phyloP scores from a whole-genome alignment of 164 flowering plant genomes.

The Stephania yunnanensis region DNA sequence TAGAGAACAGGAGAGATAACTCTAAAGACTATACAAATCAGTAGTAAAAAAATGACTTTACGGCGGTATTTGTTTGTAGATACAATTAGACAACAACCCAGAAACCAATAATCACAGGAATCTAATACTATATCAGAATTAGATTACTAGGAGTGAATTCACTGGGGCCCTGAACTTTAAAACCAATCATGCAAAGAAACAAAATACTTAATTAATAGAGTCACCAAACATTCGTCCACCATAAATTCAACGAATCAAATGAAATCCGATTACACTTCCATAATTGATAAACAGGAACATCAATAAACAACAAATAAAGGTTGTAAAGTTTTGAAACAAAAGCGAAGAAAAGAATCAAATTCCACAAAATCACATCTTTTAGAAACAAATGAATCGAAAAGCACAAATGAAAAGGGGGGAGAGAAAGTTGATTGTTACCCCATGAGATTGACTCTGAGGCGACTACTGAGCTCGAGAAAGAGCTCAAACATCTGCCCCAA shows the following conservation, averaged over 20 bases:
- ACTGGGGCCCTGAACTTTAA: not conserved
- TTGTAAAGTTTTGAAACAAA: not conserved
- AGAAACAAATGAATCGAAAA: no score
- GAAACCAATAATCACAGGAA: not conserved
- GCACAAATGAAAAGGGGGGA: no score
- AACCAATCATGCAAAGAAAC: not conserved
- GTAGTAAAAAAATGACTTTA: no score
- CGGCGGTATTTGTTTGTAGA: no score
- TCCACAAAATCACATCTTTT: not conserved
- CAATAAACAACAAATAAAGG: not conserved
- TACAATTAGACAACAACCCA: no score
- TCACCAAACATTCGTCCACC: not conserved
- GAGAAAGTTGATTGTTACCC: constrained; percentile 36
- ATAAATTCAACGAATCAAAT: not conserved
- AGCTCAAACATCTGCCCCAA: constrained; percentile 87
- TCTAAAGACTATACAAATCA: no score
- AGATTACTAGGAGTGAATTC: not conserved
- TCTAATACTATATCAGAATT: not conserved
- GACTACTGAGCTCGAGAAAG: constrained; percentile 55
- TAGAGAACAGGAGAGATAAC: no score
- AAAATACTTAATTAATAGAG: not conserved
- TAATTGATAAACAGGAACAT: not conserved
- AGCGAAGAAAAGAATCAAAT: not conserved
- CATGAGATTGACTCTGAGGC: constrained; percentile 69
- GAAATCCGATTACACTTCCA: not conserved